Evolutionary conservation across 495 filamentous ascomycete genomes (phyloP).

Genomic region (Cercophora samala): DNA sequence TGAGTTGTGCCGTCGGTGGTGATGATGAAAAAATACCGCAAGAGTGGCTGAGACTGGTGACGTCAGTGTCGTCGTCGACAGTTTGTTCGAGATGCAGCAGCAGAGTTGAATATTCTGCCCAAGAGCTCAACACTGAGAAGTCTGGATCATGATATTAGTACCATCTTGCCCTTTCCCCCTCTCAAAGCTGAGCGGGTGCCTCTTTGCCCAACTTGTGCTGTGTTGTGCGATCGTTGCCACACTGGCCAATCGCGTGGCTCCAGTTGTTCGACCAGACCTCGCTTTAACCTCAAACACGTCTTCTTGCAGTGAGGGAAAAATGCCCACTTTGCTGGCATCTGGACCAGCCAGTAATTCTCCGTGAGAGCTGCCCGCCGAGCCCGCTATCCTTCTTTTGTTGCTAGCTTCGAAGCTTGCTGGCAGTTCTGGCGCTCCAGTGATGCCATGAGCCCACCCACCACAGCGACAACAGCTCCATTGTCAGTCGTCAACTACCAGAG

Average conservation of each 20-base stretch:
- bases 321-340: conserved; percentile 18
- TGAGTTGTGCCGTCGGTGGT: background rate
- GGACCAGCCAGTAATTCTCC: conserved; percentile 24
- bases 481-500: conserved; percentile 6
- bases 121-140: background rate
- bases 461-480: background rate
- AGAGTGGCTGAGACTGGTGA: background rate
- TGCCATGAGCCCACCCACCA: conserved; percentile 1
- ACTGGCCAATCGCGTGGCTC: conserved; percentile 24
- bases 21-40: background rate
- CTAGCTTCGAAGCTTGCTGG: conserved; percentile 8
- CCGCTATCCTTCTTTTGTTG: conserved; percentile 19
- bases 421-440: background rate
- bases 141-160: conserved; percentile 7
- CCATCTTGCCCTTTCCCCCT: background rate
- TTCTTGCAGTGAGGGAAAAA: conserved; percentile 16
- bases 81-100: background rate
- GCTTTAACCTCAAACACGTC: conserved; percentile 12
- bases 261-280: conserved; percentile 22
- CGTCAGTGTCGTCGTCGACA: background rate
- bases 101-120: background rate
- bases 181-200: background rate
- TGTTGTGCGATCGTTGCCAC: conserved; percentile 1
- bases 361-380: conserved; percentile 5
- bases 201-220: conserved; percentile 2